Percentiles rank a stretch among this genome's conserved stretches.
phyloP scores from a whole-genome alignment of 805 yeast genomes.

The Kazachstania martiniae region DNA sequence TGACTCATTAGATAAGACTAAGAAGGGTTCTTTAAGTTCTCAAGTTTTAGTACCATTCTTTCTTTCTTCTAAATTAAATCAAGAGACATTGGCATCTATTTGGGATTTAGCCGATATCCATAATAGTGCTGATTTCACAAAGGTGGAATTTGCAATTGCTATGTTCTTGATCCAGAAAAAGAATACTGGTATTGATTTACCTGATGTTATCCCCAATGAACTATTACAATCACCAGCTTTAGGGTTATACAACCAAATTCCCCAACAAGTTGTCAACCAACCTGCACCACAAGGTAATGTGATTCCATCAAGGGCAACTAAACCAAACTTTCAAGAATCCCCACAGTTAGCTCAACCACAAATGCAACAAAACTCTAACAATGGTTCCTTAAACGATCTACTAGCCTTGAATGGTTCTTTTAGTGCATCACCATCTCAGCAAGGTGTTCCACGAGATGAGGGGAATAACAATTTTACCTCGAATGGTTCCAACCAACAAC shows the following conservation, averaged over 20 bases:
- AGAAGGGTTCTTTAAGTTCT: constrained; percentile 56
- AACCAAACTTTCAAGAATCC: constrained; percentile 24
- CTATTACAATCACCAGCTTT: constrained; percentile 34
- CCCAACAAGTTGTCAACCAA: constrained; percentile 7
- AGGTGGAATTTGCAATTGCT: constrained; percentile 82
- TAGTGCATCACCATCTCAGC: constrained; percentile 26
- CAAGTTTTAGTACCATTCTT: constrained; percentile 80
- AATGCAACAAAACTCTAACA: constrained; percentile 16
- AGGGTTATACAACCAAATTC: constrained; percentile 14
- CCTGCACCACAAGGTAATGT: constrained; percentile 17
- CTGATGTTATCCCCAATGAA: constrained; percentile 63
- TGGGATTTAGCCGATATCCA: constrained; percentile 94
- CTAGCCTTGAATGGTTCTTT: constrained; percentile 49
- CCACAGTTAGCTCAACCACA: constrained; percentile 6
- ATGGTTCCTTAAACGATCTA: constrained; percentile 55
- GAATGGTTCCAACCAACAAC: neutral
- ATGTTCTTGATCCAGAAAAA: constrained; percentile 85
- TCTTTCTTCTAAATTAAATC: constrained; percentile 76
- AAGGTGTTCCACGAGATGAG: constrained; percentile 4
- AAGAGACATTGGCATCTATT: constrained; percentile 72
- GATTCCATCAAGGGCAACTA: constrained; percentile 31
- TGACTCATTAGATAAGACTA: constrained; percentile 59
- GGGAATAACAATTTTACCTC: constrained; percentile 5
- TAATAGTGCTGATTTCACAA: constrained; percentile 71
- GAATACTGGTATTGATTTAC: constrained; percentile 67